Percentiles rank a stretch among this genome's conserved stretches.
These are phyloP conservation scores for Knufia petricola DNA, from an alignment of 2,329 filamentous ascomycete species.

Conservation along the genomic window DNA sequence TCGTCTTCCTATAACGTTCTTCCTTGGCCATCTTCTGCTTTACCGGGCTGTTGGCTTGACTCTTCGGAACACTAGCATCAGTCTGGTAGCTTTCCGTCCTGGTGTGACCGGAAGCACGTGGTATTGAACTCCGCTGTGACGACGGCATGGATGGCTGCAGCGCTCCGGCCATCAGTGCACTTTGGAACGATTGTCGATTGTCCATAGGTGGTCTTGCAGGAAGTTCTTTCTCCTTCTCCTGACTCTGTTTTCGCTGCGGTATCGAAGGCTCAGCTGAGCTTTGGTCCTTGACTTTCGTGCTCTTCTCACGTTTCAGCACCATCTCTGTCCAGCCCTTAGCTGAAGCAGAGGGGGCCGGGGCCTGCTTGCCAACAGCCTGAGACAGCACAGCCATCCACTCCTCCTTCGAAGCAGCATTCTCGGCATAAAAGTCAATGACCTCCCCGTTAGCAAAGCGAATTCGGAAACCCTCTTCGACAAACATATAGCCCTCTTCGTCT, in stretches of 20 bases:
- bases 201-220: neutral
- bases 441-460: constrained; percentile 98
- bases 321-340: constrained; percentile 54
- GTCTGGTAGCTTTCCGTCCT: constrained; percentile 23
- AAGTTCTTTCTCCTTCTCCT: neutral
- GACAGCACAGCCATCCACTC: constrained; percentile 85
- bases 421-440: constrained; percentile 96
- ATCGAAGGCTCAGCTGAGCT: neutral
- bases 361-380: constrained; percentile 54
- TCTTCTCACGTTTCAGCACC: constrained; percentile 43
- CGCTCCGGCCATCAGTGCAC: constrained; percentile 1
- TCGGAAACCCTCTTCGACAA: constrained; percentile 97
- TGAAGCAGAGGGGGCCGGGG: constrained; percentile 25
- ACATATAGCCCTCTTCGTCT: constrained; percentile 99
- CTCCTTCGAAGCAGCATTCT: constrained; percentile 77
- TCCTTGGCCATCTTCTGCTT: constrained; percentile 8
- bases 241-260: constrained; percentile 6
- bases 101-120: constrained; percentile 15
- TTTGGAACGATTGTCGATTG: constrained; percentile 13
- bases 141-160: neutral
- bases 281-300: constrained; percentile 26
- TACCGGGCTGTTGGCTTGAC: constrained; percentile 20
- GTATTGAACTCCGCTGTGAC: neutral
- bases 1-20: constrained; percentile 20
- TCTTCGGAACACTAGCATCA: constrained; percentile 9